Percentiles rank a stretch among this genome's conserved stretches.
Evolutionary conservation across 306 rosid genomes (phyloP).

Genomic region (Quercus aquifolioides): DNA sequence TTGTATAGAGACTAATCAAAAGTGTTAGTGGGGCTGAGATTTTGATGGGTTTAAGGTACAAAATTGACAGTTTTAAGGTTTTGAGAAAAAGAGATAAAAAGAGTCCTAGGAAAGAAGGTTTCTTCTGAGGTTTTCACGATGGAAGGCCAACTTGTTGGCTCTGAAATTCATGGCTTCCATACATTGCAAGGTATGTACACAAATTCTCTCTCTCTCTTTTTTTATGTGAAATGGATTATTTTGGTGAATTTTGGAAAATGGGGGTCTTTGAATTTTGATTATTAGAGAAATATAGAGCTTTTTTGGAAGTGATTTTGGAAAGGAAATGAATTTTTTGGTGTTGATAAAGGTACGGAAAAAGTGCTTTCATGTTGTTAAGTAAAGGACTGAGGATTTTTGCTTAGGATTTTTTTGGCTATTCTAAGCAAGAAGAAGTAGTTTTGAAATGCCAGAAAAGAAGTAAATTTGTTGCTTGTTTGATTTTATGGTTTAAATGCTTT

Average conservation of each 20-base stretch:
- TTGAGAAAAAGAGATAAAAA: neutral
- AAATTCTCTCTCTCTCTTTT: neutral
- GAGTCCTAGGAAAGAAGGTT: constrained; percentile 18
- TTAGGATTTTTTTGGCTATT: neutral
- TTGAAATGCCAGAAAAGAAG: no score
- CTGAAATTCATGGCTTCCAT: constrained; percentile 94
- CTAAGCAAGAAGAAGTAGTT: neutral
- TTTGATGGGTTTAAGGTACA: constrained; percentile 8
- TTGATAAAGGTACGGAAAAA: neutral
- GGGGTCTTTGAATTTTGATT: no score
- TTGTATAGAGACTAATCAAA: no score
- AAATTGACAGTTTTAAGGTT: neutral
- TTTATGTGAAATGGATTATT: no score
- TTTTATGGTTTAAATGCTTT: neutral
- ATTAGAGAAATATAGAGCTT: neutral
- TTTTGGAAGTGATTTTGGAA: neutral
- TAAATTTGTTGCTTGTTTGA: neutral
- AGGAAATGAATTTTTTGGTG: neutral
- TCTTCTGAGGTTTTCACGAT: constrained; percentile 35
- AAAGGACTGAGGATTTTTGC: neutral
- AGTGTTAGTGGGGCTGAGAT: neutral
- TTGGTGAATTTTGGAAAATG: no score
- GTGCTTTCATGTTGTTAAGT: neutral
- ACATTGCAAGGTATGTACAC: constrained; percentile 64
- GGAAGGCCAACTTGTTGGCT: constrained; percentile 52